These are phyloP conservation scores for Leptographium radiaticola DNA, from an alignment of 2,329 filamentous ascomycete genomes.

Conservation along the genomic window DNA sequence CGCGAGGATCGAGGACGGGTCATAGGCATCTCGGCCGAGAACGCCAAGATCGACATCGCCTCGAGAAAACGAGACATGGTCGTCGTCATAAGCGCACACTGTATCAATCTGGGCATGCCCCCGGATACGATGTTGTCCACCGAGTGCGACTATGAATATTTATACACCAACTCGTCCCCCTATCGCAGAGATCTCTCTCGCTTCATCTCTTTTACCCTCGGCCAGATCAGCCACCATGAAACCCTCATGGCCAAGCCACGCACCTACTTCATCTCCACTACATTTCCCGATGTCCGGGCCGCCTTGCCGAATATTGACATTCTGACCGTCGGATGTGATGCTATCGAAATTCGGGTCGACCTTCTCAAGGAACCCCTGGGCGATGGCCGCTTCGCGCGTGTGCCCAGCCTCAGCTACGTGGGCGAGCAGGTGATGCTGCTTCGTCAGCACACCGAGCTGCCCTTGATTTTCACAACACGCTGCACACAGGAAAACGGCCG, in stretches of 20 bases:
- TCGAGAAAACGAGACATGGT: conserved; percentile 45
- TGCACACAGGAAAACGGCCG: conserved; percentile 72
- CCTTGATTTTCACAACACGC: conserved; percentile 81
- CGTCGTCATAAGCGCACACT: conserved; percentile 64
- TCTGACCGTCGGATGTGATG: conserved; percentile 73
- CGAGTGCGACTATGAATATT: conserved; percentile 72
- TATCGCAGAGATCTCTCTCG: conserved; percentile 64
- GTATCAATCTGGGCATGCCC: conserved; percentile 56
- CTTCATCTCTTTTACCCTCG: conserved; percentile 67
- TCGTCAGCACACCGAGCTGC: conserved; percentile 70
- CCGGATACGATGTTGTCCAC: conserved; percentile 53
- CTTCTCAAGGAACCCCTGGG: conserved; percentile 58
- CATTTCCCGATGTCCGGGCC: conserved; percentile 73
- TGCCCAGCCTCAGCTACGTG: conserved; percentile 73
- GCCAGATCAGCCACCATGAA: conserved; percentile 66
- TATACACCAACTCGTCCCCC: conserved; percentile 63
- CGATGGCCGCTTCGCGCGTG: conserved; percentile 46
- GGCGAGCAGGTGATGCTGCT: conserved; percentile 77
- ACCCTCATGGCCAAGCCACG: conserved; percentile 64
- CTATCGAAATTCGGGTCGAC: conserved; percentile 75
- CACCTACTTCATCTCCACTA: conserved; percentile 78
- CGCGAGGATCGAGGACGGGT: conserved; percentile 48
- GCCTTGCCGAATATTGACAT: conserved; percentile 79
- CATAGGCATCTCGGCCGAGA: conserved; percentile 47
- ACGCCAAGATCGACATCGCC: conserved; percentile 44